Conservation (phyloP, 2,329 filamentous ascomycete species). For the Cytospora leucostoma region DNA sequence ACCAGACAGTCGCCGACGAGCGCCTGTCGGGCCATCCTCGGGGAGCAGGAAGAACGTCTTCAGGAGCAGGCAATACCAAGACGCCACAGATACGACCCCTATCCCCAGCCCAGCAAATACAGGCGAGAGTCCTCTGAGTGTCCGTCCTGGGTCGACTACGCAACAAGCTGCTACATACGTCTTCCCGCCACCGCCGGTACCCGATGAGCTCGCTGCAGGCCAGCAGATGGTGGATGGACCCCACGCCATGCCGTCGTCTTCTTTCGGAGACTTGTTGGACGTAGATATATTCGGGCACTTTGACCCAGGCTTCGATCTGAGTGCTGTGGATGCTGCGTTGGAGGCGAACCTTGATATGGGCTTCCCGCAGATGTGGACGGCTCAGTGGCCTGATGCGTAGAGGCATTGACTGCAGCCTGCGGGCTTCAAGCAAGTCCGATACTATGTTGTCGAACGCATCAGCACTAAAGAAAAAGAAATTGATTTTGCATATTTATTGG, state of each 20-base stretch:
- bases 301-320: constrained; percentile 55
- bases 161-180: not conserved
- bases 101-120: not conserved
- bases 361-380: constrained; percentile 52
- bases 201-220: not conserved
- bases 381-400: constrained; percentile 27
- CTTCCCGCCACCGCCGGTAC: not conserved
- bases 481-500: too few species aligned
- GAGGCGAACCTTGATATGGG: constrained; percentile 58
- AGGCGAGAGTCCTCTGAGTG: not conserved
- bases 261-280: constrained; percentile 42
- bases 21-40: constrained; percentile 12
- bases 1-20: constrained; percentile 29
- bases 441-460: too few species aligned
- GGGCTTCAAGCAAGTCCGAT: too few species aligned
- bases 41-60: not conserved
- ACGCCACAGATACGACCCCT: not conserved
- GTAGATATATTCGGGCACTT: constrained; percentile 58
- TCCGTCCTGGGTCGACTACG: not conserved
- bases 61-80: not conserved
- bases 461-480: too few species aligned
- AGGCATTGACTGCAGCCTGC: not conserved
- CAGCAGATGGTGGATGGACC: not conserved
- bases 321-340: constrained; percentile 55
- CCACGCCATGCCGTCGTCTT: constrained; percentile 16